Evolutionary conservation across 805 yeast genomes (phyloP), one percentile per base, ranked within the genome.

Genomic region (Suhomyces pyralidae): DNA sequence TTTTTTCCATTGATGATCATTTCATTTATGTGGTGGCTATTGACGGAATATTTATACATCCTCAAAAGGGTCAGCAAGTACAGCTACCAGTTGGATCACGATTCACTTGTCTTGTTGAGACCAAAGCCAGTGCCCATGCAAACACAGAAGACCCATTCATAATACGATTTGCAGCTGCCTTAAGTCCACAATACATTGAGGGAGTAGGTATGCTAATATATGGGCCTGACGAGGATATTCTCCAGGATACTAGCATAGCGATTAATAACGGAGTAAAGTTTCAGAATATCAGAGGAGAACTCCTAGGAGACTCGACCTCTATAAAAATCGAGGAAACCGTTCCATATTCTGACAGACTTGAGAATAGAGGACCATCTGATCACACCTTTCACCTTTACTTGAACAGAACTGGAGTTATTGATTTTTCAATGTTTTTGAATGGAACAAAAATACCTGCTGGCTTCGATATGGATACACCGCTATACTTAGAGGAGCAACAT

Each of bases 21-120:
- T 58, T 59, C 24, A 48, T 70, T 32, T 57, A 59, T 32, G 58
- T 68, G 7, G 56, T 70, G 22, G 71, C 73, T 14, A 60, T 70
- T 15, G 75, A 70, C 48, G 74, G 74, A 14, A 52, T 59, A 1
- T 70, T 65, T 43, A 61, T 67, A 12, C 25, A 59, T 9, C 73
- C 75, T 7, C 51, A 46, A 19, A 47, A 46, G 14, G 65, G 54
- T 14, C 61, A 66, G 26, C 69, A 67, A 25, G 40, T 69, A 3
- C 59, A 62, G 24, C 51, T 70, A 32, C 72, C 75, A 1, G 69
- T 67, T 43, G 75, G 74, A 1, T 59, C 71, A 10, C 52, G 75
- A 43, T 52, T 64, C 15, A 61, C 72, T 3, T 58, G 63, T 7
- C 45, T 66, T 9, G 58, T 70, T 15, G 60, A 63, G 48, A 66